Evolutionary conservation across 768 basidiomycete species (phyloP), one percentile per base, ranked within the genome.

Genomic region (Calvatia gigantea): DNA sequence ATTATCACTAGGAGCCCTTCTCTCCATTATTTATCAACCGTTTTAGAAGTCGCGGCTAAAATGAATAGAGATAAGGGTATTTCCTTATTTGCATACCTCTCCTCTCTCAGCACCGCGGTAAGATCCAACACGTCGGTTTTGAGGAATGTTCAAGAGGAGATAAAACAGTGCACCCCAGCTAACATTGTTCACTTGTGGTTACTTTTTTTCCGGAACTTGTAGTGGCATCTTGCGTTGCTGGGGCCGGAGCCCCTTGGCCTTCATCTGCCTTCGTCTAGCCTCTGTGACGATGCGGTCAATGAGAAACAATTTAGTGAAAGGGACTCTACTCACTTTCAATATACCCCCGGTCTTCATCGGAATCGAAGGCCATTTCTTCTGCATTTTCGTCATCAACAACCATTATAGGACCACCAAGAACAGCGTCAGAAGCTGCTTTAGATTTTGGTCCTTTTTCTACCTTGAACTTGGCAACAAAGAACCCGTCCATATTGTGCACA

Each of bases 401-500:
- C 23, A 61, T 61, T 21, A 60, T 60, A 33, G 64, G 64, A 51
- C 73, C 66, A 12, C 62, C 67, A 41, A 69, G 71, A 12, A 70
- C 71, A 27, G 60, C 41, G 31, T 58, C 32, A 51, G 42, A 57
- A 8, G 58, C 53, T 31, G 60, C 53, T 21, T 63, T 66, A 52
- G 64, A 65, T 73, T 89, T 94, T 45, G 73, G 67, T 57, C 87
- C 80, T 71, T 84, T 91, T 67, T 85, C 88, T n/a, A 98, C 87
- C 71, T 91, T 95, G 81, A 99, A 92, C 71, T 98, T 98, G 57
- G 96, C 96, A 53, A 98, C 95, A 70, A 82, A 99, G 80, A 99
- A 99, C 4, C 97, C 97, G 69, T 99, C 97, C 95, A 98, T 97
- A 72, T 99, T 99, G 74, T 98, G 95, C 63, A 97, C 94, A 70